Conservation (phyloP, 2,329 filamentous ascomycete species). For the Hypomyces rosellus region DNA sequence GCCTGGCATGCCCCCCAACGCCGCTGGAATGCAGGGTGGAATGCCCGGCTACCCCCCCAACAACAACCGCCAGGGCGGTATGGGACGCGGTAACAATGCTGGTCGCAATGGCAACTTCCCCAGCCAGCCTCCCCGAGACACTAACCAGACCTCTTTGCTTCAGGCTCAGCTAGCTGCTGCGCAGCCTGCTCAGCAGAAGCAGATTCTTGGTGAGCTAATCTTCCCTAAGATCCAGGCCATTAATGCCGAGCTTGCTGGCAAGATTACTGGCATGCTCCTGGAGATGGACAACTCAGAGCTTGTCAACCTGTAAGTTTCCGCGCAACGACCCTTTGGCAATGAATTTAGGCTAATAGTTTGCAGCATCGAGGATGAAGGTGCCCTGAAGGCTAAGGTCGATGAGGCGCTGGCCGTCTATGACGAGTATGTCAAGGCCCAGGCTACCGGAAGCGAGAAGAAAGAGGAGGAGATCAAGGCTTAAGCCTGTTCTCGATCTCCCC, state of each 20-base stretch:
- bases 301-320: conserved; percentile 77
- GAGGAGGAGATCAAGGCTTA: conserved; percentile 43
- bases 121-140: conserved; percentile 42
- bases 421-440: conserved; percentile 92
- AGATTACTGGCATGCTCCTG: conserved; percentile 99
- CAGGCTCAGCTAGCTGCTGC: conserved; percentile 52
- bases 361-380: conserved; percentile 82
- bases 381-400: conserved; percentile 91
- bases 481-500: conserved; percentile 10
- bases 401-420: conserved; percentile 97
- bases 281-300: conserved; percentile 98
- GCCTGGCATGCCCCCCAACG: conserved; percentile 67
- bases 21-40: conserved; percentile 34
- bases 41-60: conserved; percentile 54
- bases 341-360: conserved; percentile 14
- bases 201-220: conserved; percentile 93
- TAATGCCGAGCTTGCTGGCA: conserved; percentile 92
- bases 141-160: conserved; percentile 33
- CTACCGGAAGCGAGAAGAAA: conserved; percentile 34
- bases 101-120: conserved; percentile 39
- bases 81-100: conserved; percentile 39
- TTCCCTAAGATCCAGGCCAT: conserved; percentile 97
- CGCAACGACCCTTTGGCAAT: conserved; percentile 13
- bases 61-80: conserved; percentile 44
- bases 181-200: conserved; percentile 81